These are phyloP conservation scores for Aspergillus pseudoglaucus DNA, from an alignment of 2,329 filamentous ascomycete genomes.

Conservation along the genomic window DNA sequence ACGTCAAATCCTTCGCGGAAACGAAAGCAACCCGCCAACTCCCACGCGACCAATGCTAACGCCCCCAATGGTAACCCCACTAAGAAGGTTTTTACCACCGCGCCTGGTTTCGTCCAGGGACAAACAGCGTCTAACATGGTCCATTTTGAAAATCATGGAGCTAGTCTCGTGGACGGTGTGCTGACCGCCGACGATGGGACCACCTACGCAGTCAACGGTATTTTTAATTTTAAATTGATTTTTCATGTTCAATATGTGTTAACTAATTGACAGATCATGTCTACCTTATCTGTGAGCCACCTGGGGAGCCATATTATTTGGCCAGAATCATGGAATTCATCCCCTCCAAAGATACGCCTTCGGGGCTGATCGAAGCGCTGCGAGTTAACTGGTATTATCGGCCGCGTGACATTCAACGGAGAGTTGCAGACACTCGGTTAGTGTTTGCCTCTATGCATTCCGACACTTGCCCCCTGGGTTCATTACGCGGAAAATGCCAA, in stretches of 20 bases:
- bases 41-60: constrained; percentile 25
- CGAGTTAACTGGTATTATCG: constrained; percentile 98
- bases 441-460: constrained; percentile 99
- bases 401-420: constrained; percentile 89
- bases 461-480: constrained; percentile 85
- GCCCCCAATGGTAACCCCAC: constrained; percentile 24
- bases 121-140: constrained; percentile 72
- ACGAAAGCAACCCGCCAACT: constrained; percentile 64
- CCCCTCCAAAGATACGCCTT: constrained; percentile 67
- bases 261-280: constrained; percentile 56
- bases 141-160: constrained; percentile 69
- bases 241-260: not conserved
- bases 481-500: constrained; percentile 85
- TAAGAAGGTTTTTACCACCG: constrained; percentile 32
- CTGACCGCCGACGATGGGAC: constrained; percentile 89
- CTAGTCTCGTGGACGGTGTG: constrained; percentile 65
- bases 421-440: constrained; percentile 80
- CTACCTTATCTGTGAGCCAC: constrained; percentile 94
- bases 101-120: constrained; percentile 25
- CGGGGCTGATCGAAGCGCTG: constrained; percentile 72
- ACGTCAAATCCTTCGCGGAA: constrained; percentile 61
- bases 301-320: constrained; percentile 95
- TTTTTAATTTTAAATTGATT: too few species aligned
- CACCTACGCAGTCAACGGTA: constrained; percentile 75
- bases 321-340: constrained; percentile 98